Base-by-base conservation (phyloP, 163 green algal species). In the Chlamydomonas reinhardtii region DNA sequence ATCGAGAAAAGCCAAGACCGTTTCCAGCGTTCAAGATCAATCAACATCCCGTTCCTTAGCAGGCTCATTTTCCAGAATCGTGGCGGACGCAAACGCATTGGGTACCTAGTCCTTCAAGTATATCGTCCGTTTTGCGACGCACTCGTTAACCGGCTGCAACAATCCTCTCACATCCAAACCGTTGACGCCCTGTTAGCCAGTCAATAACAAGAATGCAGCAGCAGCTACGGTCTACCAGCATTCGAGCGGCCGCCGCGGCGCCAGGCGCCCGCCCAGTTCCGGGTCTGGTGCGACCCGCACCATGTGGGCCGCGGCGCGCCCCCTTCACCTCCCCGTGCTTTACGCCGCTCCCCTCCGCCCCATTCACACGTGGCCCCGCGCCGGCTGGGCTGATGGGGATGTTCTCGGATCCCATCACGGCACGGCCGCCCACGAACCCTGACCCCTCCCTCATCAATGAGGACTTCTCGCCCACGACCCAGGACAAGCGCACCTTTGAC, bases 381-480 rank as follows among this genome's bases (percentile, higher is more conserved):
- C 22, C 64, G 43, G 37, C n/a, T n/a, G 14, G 17, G 59, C 14
- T 29, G 59, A 35, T 73, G 75, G 52, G 52, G 24, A 85, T 85
- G 27, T 85, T 94, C 2, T 78, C 88, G n/a, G 92, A 96, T 31
- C 73, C 86, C 3, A 91, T 95, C 6, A 91, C 79, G 17, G 83
- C 92, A 4, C 73, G 80, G 2, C 84, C 72, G 17, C 92, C 92
- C 0, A 31, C 62, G 0, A 87, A 89, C 12, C 88, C 94, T 0
- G 48, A 92, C 37, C 72, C 86, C 1, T 34, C 43, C 0, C 77
- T 96, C 2, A 90, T 91, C 73, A 96, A 96, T 76, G 88, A 85
- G 72, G 94, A 97, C 85, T 94, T 97, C 62, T 83, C 81, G 20
- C 94, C 94, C 2, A 95, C 92, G 0, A 77, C 86, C 24, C 64